These are phyloP conservation scores for Fraxinus quadrangulata DNA, from an alignment of 257 asterid genomes.

Conservation along the genomic window DNA sequence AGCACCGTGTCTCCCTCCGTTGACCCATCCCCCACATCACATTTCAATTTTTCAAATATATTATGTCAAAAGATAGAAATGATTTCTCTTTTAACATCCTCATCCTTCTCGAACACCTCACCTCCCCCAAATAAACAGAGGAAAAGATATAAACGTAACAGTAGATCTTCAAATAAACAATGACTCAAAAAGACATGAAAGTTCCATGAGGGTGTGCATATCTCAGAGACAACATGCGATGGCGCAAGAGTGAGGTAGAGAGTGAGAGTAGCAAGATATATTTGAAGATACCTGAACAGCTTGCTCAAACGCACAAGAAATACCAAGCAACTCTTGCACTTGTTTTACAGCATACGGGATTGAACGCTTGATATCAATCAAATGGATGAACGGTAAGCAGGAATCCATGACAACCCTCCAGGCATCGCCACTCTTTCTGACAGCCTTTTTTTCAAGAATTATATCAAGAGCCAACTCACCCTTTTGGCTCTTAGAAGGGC, in stretches of 20 bases:
- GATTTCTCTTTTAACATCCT: not conserved
- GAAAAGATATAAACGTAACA: not conserved
- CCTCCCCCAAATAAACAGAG: not conserved
- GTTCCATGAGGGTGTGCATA: not conserved
- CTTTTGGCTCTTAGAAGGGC: constrained; percentile 54
- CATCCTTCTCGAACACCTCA: not conserved
- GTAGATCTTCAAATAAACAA: not conserved
- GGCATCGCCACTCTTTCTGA: constrained; percentile 80
- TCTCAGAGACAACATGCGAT: not conserved
- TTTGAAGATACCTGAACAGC: constrained; percentile 78
- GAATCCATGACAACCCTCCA: constrained; percentile 93
- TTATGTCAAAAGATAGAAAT: not conserved
- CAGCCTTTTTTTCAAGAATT: constrained; percentile 75
- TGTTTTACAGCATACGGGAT: constrained; percentile 86
- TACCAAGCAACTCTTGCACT: constrained; percentile 90
- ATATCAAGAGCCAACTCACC: constrained; percentile 90
- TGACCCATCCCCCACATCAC: not conserved
- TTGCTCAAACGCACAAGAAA: constrained; percentile 98
- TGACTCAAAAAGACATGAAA: not conserved
- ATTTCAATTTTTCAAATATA: not conserved
- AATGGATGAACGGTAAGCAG: constrained; percentile 78
- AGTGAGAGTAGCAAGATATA: not conserved
- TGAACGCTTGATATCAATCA: constrained; percentile 76
- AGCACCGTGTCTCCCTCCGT: not conserved
- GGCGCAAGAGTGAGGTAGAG: not conserved